Evolutionary conservation across 176 grass and related monocot genomes (phyloP), one percentile per base, ranked within the genome.

Genomic region (Oryza glumipatula): DNA sequence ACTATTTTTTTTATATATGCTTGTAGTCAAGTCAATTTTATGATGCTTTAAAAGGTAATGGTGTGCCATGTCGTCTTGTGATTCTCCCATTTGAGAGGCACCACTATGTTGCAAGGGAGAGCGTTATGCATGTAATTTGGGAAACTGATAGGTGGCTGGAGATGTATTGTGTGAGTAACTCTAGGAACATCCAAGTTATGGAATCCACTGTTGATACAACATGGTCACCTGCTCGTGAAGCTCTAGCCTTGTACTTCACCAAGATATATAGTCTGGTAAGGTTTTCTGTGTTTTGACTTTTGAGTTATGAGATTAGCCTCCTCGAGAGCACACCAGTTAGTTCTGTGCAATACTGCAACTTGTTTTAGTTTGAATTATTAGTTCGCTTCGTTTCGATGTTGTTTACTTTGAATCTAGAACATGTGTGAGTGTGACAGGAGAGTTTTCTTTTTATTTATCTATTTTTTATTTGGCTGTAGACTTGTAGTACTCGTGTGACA

Each of bases 51-150:
- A 97, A 97, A 89, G 88, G 94, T 56, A 90, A 94, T 80, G 94
- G 90, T 76, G 88, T 79, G 48, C 77, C 93, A 66, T 94, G 89
- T 58, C 85, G 88, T 68, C 83, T 94, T 67, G 94, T 97, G 12
- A 81, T 97, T 89, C 94, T 94, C 26, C 92, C 90, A 63, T 87
- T 86, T 11, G 92, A 94, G 77, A 84, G 92, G 78, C 94, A 97
- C 65, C 89, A 84, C 19, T 97, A 97, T 83, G 77, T 85, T 75
- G 87, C 89, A 67, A 86, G 92, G 68, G 89, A 97, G 80, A 97
- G 94, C 83, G 88, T 92, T 69, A 92, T 97, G 94, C 89, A 97
- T 84, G 88, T 97, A 73, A 90, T 94, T 76, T 92, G 94, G 92
- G 94, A 94, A 86, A 92, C 94, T 79, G 86, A 94, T 72, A 86